phyloP scores from a whole-genome alignment of 108 stramenopile genomes.

The Cyclotella distinguenda region DNA sequence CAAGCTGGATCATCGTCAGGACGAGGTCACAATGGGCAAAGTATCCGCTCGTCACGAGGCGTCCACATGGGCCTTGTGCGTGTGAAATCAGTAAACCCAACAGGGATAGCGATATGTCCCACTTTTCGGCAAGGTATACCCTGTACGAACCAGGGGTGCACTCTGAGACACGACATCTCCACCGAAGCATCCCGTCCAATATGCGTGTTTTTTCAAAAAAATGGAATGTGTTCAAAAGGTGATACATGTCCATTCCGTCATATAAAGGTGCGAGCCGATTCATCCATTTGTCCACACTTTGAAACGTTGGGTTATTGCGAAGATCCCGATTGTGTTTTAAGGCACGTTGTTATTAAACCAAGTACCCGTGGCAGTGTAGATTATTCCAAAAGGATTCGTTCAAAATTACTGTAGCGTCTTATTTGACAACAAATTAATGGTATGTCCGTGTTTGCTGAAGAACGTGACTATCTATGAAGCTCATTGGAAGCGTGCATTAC shows the following conservation, averaged over 20 bases:
- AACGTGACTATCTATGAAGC: no score
- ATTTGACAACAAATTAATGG: no score
- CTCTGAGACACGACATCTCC: constrained; percentile 72
- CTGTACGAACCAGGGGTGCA: constrained; percentile 67
- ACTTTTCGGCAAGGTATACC: constrained; percentile 58
- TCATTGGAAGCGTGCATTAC: no score
- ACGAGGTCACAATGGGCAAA: constrained; percentile 1
- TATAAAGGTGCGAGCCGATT: constrained; percentile 63
- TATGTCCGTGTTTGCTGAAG: no score
- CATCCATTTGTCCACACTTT: constrained; percentile 68
- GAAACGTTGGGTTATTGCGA: constrained; percentile 62
- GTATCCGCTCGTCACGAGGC: neutral
- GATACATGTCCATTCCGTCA: constrained; percentile 72
- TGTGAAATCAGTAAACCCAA: constrained; percentile 44
- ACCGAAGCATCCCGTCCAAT: constrained; percentile 68
- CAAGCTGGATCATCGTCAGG: constrained; percentile 11
- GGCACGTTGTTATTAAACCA: constrained; percentile 44
- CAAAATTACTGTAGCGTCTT: neutral
- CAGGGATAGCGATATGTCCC: constrained; percentile 60
- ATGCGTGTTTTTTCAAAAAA: constrained; percentile 76
- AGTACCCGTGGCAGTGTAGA: neutral
- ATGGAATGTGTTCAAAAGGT: constrained; percentile 77
- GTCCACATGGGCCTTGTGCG: constrained; percentile 67
- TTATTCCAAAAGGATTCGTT: neutral
- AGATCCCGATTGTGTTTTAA: constrained; percentile 54